Percentiles rank a stretch among this genome's conserved stretches.
Conservation (phyloP, 2,329 filamentous ascomycete species). For the Talaromyces sp. region DNA sequence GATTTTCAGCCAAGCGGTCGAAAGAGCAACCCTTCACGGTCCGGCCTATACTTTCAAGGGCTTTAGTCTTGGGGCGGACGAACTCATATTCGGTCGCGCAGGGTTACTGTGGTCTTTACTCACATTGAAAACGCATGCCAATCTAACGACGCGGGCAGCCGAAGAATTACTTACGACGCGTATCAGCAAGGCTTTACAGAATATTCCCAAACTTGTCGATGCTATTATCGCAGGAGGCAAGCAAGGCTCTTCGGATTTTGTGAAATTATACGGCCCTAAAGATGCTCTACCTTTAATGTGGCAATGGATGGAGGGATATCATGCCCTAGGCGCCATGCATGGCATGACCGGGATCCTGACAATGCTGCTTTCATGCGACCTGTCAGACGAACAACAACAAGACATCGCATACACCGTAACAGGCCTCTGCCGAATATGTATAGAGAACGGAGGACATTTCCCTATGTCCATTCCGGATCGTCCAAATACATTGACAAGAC, state of each 20-base stretch:
- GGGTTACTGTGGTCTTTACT: slow-evolving; percentile 35
- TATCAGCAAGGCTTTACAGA: slow-evolving; percentile 23
- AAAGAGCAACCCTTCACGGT: slow-evolving; percentile 27
- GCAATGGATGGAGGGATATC: slow-evolving; percentile 33
- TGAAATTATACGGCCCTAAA: slow-evolving; percentile 25
- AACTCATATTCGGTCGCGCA: slow-evolving; percentile 36
- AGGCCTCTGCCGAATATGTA: slow-evolving; percentile 32
- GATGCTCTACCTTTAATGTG: slow-evolving; percentile 38
- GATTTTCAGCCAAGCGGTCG: slow-evolving; percentile 25
- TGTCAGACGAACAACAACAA: slow-evolving; percentile 23
- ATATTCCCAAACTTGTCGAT: slow-evolving; percentile 29
- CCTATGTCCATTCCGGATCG: slow-evolving; percentile 33
- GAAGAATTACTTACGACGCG: slow-evolving; percentile 4
- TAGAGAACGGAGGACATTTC: slow-evolving; percentile 34
- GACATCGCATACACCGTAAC: slow-evolving; percentile 35
- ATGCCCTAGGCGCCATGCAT: slow-evolving; percentile 30
- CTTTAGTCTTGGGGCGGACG: slow-evolving; percentile 32
- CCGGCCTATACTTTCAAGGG: slow-evolving; percentile 23
- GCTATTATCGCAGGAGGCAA: slow-evolving; percentile 31
- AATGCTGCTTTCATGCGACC: slow-evolving; percentile 31
- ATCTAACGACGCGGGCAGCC: slow-evolving; percentile 18
- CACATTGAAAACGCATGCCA: slow-evolving; percentile 28
- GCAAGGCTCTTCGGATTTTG: slow-evolving; percentile 28
- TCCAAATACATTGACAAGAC: slow-evolving; percentile 15
- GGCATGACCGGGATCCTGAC: slow-evolving; percentile 34